These are phyloP conservation scores for Fusarium torulosum DNA, from an alignment of 2,329 filamentous ascomycete genomes.

Conservation along the genomic window DNA sequence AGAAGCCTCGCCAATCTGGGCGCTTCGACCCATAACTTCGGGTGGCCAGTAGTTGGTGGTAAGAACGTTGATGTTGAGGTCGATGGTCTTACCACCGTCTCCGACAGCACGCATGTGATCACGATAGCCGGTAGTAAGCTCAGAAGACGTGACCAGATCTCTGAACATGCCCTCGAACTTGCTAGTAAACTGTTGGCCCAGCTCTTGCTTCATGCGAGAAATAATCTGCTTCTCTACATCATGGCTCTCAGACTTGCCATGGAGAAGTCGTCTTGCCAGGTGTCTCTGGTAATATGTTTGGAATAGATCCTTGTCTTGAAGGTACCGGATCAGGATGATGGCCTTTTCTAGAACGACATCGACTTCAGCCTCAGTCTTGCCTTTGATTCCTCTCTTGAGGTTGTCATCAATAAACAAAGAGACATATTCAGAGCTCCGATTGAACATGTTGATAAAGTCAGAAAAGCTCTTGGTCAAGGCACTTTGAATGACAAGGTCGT, in stretches of 20 bases:
- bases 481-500: constrained; percentile 82
- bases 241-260: constrained; percentile 89
- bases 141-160: constrained; percentile 89
- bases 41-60: constrained; percentile 96
- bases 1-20: constrained; percentile 63
- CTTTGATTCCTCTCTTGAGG: constrained; percentile 91
- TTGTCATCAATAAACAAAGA: constrained; percentile 98
- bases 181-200: constrained; percentile 92
- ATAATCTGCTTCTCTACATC: constrained; percentile 98
- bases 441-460: constrained; percentile 93
- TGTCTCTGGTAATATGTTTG: constrained; percentile 99
- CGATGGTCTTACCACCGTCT: constrained; percentile 68
- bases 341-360: constrained; percentile 89
- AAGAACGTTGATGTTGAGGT: constrained; percentile 86
- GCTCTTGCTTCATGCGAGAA: constrained; percentile 94
- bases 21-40: constrained; percentile 79
- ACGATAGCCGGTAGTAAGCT: constrained; percentile 83
- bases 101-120: constrained; percentile 69
- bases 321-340: constrained; percentile 86
- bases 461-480: constrained; percentile 88
- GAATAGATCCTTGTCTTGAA: constrained; percentile 93
- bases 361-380: constrained; percentile 89
- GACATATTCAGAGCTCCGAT: constrained; percentile 87
- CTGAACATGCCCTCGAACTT: constrained; percentile 99
- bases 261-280: constrained; percentile 85